Evolutionary conservation across 2,329 filamentous ascomycete species (phyloP), one percentile per base, ranked within the genome.

Genomic region (Neonectria sp.): DNA sequence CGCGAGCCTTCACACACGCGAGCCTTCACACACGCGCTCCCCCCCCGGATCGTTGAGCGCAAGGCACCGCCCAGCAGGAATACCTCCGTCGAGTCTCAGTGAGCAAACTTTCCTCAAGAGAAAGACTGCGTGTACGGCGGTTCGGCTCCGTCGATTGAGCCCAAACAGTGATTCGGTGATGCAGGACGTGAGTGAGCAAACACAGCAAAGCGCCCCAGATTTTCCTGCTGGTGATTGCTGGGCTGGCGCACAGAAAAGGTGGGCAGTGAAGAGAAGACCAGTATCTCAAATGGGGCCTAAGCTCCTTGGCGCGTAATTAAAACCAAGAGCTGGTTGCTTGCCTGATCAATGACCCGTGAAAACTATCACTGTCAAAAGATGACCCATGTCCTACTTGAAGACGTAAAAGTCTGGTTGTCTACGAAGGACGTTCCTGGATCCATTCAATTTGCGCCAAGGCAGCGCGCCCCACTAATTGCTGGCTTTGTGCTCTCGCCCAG

Each of bases 331-430:
- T 9, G n/a, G 51, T 53, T 6, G 31, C n/a, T 35, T 11, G n/a
- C 51, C n/a, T 53, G 9, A 4, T 53, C 51, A 53, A 53, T 24
- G 29, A n/a, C n/a, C n/a, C 17, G 5, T 35, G 29, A 24, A 24
- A 24, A 7, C n/a, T 15, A 35, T 37, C 51, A 25, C 51, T 6
- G 49, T 31, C 51, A 35, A 53, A 24, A 24, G 51, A 53, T 35
- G 51, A 53, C 31, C 51, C 31, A 35, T 53, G 51, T 53, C 51
- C 29, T 53, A 53, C 51, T 35, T 35, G 51, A 29, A 35, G 29
- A 31, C 51, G 51, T 35, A 53, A 53, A 53, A 53, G 51, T 53
- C 31, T 37, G 51, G 51, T 53, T 15, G 51, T 33, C 29, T 51
- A 29, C 29, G n/a, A 13, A 45, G n/a, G 24, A 24, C 15, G 37